These are phyloP conservation scores for Penicillium sp. DNA, from an alignment of 2,329 filamentous ascomycete species.

Conservation along the genomic window DNA sequence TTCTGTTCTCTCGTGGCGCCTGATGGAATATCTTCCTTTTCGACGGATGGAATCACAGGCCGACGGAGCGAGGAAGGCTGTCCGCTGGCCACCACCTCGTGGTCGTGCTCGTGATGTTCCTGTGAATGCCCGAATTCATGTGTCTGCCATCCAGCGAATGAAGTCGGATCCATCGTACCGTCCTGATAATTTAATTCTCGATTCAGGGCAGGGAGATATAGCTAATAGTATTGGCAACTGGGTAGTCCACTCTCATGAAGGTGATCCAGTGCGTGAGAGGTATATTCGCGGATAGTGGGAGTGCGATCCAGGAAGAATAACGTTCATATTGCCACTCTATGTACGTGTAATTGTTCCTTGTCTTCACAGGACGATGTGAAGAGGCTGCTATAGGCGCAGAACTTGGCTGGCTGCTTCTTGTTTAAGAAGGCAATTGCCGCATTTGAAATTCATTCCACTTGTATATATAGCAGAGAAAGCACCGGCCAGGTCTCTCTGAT, in stretches of 20 bases:
- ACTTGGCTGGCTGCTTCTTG: too few species aligned
- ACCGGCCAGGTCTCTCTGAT: too few species aligned
- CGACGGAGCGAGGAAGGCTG: slow-evolving; percentile 61
- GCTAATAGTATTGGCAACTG: slow-evolving; percentile 33
- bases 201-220: slow-evolving; percentile 27
- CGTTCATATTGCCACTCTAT: too few species aligned
- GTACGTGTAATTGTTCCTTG: too few species aligned
- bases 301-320: too few species aligned
- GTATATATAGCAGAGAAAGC: too few species aligned
- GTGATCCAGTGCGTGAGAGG: slow-evolving; percentile 16
- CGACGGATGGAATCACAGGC: slow-evolving; percentile 68
- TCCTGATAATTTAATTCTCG: slow-evolving; percentile 70
- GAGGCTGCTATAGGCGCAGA: too few species aligned
- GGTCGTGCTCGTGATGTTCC: slow-evolving; percentile 73
- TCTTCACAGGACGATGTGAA: too few species aligned
- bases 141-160: slow-evolving; percentile 70
- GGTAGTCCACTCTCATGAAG: slow-evolving; percentile 13
- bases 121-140: slow-evolving; percentile 63
- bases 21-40: slow-evolving; percentile 76
- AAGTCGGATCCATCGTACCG: slow-evolving; percentile 59
- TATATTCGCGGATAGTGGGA: slow-evolving; percentile 6
- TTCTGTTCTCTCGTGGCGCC: slow-evolving; percentile 63
- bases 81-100: slow-evolving; percentile 69
- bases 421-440: too few species aligned
- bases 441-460: too few species aligned